phyloP scores from a whole-genome alignment of 2,329 filamentous ascomycete species.

The Davidsoniella virescens region DNA sequence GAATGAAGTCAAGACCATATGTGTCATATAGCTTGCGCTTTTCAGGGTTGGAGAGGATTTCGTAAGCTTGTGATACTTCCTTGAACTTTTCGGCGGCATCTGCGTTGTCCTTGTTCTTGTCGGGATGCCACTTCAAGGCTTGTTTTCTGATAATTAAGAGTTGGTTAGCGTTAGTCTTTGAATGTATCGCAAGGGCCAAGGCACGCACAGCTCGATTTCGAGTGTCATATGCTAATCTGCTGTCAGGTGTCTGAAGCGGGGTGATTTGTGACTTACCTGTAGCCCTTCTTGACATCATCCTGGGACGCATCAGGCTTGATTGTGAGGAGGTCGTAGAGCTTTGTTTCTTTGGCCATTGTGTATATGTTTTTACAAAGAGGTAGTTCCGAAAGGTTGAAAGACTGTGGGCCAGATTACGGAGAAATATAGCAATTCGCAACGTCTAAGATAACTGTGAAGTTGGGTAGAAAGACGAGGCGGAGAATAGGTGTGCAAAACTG shows the following conservation, averaged over 20 bases:
- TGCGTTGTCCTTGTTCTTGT: conserved; percentile 93
- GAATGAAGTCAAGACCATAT: conserved; percentile 82
- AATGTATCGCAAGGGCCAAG: not conserved
- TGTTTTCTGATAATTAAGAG: conserved; percentile 44
- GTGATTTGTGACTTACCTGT: conserved; percentile 43
- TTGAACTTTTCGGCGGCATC: conserved; percentile 88
- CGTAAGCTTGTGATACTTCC: conserved; percentile 92
- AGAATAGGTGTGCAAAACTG: too few relatives aligned
- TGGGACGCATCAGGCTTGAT: conserved; percentile 67
- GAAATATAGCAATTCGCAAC: too few relatives aligned
- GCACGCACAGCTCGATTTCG: too few relatives aligned
- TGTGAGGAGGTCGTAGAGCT: conserved; percentile 76
- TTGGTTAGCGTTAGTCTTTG: conserved; percentile 21
- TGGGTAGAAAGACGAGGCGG: too few relatives aligned
- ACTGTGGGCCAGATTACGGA: too few relatives aligned
- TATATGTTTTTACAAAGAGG: not conserved
- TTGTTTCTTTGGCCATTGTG: conserved; percentile 84
- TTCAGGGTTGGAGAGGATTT: conserved; percentile 92
- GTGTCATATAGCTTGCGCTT: conserved; percentile 93
- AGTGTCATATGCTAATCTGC: not conserved
- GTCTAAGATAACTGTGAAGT: too few relatives aligned
- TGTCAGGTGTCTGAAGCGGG: not conserved
- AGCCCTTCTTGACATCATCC: conserved; percentile 95
- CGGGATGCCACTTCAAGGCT: conserved; percentile 83
- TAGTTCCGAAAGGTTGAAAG: too few relatives aligned